Percentiles rank a stretch among this genome's conserved stretches.
Conservation (phyloP, 2,329 filamentous ascomycete species). For the Colletotrichum sp. region DNA sequence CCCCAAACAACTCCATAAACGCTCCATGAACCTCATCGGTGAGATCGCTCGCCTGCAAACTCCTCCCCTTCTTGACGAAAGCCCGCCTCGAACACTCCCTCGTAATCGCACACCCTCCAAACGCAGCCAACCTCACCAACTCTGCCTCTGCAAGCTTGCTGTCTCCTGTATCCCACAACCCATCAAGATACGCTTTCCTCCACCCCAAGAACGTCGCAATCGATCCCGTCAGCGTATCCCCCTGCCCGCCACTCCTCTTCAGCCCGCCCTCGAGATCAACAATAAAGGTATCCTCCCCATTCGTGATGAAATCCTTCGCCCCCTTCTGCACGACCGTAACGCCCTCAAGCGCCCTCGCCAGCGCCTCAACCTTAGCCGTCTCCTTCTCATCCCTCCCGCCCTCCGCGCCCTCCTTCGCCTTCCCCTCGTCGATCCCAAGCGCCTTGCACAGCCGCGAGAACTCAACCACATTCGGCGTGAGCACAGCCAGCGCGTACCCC, state of each 20-base stretch:
- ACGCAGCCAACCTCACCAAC: slow-evolving; percentile 80
- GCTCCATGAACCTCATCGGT: slow-evolving; percentile 88
- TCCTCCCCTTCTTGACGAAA: slow-evolving; percentile 84
- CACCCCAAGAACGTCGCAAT: slow-evolving; percentile 90
- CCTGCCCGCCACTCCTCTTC: slow-evolving; percentile 94
- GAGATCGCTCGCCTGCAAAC: slow-evolving; percentile 90
- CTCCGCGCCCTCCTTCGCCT: slow-evolving; percentile 34
- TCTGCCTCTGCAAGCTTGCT: slow-evolving; percentile 52
- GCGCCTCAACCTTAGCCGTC: slow-evolving; percentile 60
- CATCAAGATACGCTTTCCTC: slow-evolving; percentile 84
- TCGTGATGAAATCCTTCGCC: slow-evolving; percentile 78
- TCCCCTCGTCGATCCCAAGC: slow-evolving; percentile 66
- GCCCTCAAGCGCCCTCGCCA: slow-evolving; percentile 80
- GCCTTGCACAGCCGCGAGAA: slow-evolving; percentile 83
- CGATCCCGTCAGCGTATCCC: slow-evolving; percentile 90
- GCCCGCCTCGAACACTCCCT: slow-evolving; percentile 89
- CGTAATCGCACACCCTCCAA: slow-evolving; percentile 86
- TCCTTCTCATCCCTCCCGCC: slow-evolving; percentile 32
- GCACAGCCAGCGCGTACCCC: slow-evolving; percentile 82
- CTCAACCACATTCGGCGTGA: slow-evolving; percentile 96
- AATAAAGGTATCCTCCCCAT: slow-evolving; percentile 76
- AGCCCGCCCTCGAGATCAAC: slow-evolving; percentile 81
- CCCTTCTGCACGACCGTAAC: slow-evolving; percentile 95
- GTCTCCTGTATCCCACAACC: slow-evolving; percentile 64
- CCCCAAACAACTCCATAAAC: slow-evolving; percentile 82